Percentiles rank a stretch among this genome's conserved stretches.
Evolutionary conservation across 106 monocot genomes (phyloP).

Genomic region (Ottelia alismoides): DNA sequence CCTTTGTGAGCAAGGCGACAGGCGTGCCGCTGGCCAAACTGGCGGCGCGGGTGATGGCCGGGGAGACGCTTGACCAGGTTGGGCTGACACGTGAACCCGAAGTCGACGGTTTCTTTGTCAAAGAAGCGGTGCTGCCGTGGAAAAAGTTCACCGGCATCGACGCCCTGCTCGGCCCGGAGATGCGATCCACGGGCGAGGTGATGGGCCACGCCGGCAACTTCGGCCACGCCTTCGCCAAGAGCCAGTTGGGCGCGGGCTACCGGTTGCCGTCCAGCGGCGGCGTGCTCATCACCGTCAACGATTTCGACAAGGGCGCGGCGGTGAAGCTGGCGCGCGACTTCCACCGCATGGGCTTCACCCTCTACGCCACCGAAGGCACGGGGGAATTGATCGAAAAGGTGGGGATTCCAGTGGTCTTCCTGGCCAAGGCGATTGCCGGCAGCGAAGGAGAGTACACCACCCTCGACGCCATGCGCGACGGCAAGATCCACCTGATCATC

Average conservation of each 20-base stretch:
- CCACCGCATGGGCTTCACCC: slow-evolving; percentile 36
- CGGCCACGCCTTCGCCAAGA: slow-evolving; percentile 65
- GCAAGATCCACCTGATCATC: slow-evolving; percentile 64
- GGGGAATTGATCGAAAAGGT: slow-evolving; percentile 52
- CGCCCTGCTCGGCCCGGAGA: slow-evolving; percentile 71
- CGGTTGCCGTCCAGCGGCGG: slow-evolving; percentile 44
- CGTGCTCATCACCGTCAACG: slow-evolving; percentile 63
- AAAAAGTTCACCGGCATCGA: slow-evolving; percentile 83
- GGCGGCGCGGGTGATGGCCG: slow-evolving; percentile 72
- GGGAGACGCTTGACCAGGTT: slow-evolving; percentile 44
- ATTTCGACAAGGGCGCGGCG: slow-evolving; percentile 56
- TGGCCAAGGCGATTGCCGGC: slow-evolving; percentile 70
- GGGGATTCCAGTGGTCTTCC: slow-evolving; percentile 39
- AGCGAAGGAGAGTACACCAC: slow-evolving; percentile 65
- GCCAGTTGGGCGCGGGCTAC: slow-evolving; percentile 73
- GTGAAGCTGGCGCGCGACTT: slow-evolving; percentile 44
- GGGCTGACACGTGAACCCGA: slow-evolving; percentile 47
- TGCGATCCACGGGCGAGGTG: slow-evolving; percentile 82
- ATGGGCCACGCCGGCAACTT: slow-evolving; percentile 70
- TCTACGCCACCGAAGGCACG: slow-evolving; percentile 65
- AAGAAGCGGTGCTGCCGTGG: slow-evolving; percentile 72
- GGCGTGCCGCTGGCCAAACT: slow-evolving; percentile 68
- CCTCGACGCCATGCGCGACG: slow-evolving; percentile 57
- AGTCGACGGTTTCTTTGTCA: slow-evolving; percentile 58
- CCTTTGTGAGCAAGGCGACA: slow-evolving; percentile 73